phyloP scores from a whole-genome alignment of 345 rosid genomes.

The Bruguiera parviflora region DNA sequence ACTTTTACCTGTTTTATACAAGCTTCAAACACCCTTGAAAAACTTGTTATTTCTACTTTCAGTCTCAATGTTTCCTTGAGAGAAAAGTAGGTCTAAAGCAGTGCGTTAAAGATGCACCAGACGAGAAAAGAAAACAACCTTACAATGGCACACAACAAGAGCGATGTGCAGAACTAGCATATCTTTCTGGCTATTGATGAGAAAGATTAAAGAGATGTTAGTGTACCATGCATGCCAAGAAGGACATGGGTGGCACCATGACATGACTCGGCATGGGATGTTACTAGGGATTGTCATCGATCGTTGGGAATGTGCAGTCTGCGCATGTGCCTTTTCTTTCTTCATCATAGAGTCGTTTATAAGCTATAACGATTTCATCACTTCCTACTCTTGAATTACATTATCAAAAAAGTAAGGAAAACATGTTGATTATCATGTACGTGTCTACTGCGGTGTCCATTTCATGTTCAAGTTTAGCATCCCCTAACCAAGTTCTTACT shows the following conservation, averaged over 20 bases:
- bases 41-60: constrained; percentile 1
- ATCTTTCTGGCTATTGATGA: constrained; percentile 4
- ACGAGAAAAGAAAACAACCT: constrained; percentile 5
- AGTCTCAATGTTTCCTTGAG: constrained; percentile 1
- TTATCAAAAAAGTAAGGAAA: too few relatives aligned
- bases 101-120: not conserved
- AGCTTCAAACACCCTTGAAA: constrained; percentile 1
- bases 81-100: not conserved
- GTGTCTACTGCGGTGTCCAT: too few relatives aligned
- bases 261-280: constrained; percentile 11
- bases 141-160: constrained; percentile 8
- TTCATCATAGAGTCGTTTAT: not conserved
- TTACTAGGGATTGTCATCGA: not conserved
- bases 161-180: constrained; percentile 5
- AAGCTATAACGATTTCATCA: not conserved
- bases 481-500: too few relatives aligned
- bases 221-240: too few relatives aligned
- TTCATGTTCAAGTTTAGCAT: too few relatives aligned
- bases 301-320: constrained; percentile 15
- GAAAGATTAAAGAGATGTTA: not conserved
- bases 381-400: too few relatives aligned
- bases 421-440: too few relatives aligned
- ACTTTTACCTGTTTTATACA: constrained; percentile 21
- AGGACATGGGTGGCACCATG: not conserved
- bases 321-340: constrained; percentile 6